Percentiles rank a stretch among this genome's conserved stretches.
Conservation (phyloP, 1,284 basidiomycete genomes). For the Fomitopsis palustris region DNA sequence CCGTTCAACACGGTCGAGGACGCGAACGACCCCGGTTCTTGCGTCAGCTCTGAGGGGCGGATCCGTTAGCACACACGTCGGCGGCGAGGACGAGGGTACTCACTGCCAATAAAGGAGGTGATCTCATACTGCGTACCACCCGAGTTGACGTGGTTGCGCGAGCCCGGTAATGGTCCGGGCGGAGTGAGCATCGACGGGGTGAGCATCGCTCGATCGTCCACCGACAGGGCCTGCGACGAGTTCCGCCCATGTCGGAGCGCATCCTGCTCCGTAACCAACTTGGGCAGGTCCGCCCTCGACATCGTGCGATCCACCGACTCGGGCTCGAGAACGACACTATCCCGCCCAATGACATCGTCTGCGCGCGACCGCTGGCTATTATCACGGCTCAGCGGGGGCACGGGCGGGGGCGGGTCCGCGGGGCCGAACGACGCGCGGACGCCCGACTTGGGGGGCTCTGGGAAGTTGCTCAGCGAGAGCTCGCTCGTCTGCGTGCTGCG, state of each 20-base stretch:
- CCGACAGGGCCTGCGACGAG: conserved; percentile 29
- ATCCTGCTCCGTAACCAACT: conserved; percentile 7
- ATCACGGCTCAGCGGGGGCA: background rate
- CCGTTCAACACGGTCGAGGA: conserved; percentile 8
- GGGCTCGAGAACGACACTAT: background rate
- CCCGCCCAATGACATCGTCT: background rate
- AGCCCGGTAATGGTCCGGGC: background rate
- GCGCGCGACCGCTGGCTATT: background rate
- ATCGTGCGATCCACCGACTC: conserved; percentile 14
- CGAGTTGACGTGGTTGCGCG: conserved; percentile 34
- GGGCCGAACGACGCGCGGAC: conserved; percentile 13
- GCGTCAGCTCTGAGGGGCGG: conserved; percentile 8
- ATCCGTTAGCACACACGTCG: background rate
- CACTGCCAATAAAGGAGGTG: conserved; percentile 72
- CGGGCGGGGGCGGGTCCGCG: conserved; percentile 1
- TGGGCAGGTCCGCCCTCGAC: conserved; percentile 19
- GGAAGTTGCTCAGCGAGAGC: conserved; percentile 69
- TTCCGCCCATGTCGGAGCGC: conserved; percentile 13
- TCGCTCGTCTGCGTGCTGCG: conserved; percentile 40
- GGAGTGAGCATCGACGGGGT: conserved; percentile 1
- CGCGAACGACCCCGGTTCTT: conserved; percentile 16
- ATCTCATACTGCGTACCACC: conserved; percentile 63
- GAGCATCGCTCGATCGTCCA: conserved; percentile 16
- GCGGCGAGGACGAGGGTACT: conserved; percentile 17
- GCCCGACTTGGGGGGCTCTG: conserved; percentile 50